Evolutionary conservation across 495 filamentous ascomycete genomes (phyloP), one percentile per base, ranked within the genome.

Genomic region (Aspergillus affinis): DNA sequence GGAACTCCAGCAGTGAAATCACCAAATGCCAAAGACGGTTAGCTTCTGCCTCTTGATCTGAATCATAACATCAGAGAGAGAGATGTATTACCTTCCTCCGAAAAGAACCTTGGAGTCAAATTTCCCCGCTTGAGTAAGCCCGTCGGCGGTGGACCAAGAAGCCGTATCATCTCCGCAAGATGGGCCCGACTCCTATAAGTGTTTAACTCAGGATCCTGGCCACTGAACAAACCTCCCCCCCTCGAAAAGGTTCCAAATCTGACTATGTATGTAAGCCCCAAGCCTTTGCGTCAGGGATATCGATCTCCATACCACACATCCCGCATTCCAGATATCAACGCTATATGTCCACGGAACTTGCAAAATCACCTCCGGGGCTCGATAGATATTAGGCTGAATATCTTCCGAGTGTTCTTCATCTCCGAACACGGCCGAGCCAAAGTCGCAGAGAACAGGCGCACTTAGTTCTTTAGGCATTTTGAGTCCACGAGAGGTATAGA

Each of bases 261-360:
- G 49, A 58, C n/a, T 59, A 6, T 8, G 26, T 60, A 48, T 9
- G 26, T 60, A 51, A 9, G 44, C 4, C 57, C 29, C 63, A 26
- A n/a, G 19, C 19, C 27, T 60, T 23, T 29, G 23, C 36, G 17
- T 54, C 15, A 7, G 3, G 13, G n/a, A 20, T 20, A 21, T 26
- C 8, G 4, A 12, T 6, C 15, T 10, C 3, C 69, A 70, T 68
- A 79, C 78, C 71, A 79, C 75, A 44, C 75, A 69, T 44, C 75
- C 78, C 58, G 78, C 62, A 55, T 67, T 70, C 75, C 77, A 81
- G 51, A 81, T 72, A 66, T 81, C 75, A 48, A 74, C 59, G 32
- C 71, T 75, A 48, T 64, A 72, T 49, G 69, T 65, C 78, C 78
- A 81, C 29, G 68, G 67, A 23, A 63, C 70, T 26, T 67, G 64